phyloP scores from a whole-genome alignment of 2,329 filamentous ascomycete species.

The Fusarium sp. region DNA sequence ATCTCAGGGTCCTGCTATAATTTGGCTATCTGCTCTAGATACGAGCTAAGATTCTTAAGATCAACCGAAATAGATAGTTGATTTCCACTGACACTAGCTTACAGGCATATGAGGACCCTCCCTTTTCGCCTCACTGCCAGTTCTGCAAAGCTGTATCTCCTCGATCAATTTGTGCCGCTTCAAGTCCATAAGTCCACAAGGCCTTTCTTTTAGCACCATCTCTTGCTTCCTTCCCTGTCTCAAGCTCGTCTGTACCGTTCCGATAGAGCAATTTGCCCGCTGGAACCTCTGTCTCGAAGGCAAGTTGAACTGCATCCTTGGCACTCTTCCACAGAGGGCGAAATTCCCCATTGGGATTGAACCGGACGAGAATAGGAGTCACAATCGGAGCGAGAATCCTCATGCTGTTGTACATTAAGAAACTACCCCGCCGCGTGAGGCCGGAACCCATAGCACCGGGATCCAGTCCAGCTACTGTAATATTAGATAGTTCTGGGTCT shows the following conservation, averaged over 20 bases:
- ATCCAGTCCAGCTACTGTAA: constrained; percentile 57
- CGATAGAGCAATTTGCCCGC: constrained; percentile 53
- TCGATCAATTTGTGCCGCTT: constrained; percentile 44
- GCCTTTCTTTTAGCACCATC: constrained; percentile 50
- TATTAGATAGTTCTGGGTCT: constrained; percentile 54
- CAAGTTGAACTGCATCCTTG: constrained; percentile 51
- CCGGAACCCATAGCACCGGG: constrained; percentile 57
- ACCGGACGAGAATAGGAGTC: constrained; percentile 41
- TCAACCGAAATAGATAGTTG: constrained; percentile 4
- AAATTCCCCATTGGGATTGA: constrained; percentile 52
- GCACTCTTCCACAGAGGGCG: constrained; percentile 54
- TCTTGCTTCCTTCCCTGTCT: constrained; percentile 50
- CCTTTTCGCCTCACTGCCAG: constrained; percentile 45
- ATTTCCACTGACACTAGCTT: background rate
- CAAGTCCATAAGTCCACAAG: constrained; percentile 53
- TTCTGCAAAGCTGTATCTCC: constrained; percentile 49
- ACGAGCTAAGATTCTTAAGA: background rate
- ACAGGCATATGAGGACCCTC: background rate
- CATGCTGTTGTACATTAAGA: constrained; percentile 42
- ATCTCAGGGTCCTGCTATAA: background rate
- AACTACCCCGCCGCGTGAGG: constrained; percentile 49
- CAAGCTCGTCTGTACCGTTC: constrained; percentile 52
- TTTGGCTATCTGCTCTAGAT: background rate
- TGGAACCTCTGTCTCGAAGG: constrained; percentile 50
- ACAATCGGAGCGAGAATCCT: constrained; percentile 48